Evolutionary conservation across 2,329 filamentous ascomycete genomes (phyloP).

Genomic region (Fusarium chuoi): DNA sequence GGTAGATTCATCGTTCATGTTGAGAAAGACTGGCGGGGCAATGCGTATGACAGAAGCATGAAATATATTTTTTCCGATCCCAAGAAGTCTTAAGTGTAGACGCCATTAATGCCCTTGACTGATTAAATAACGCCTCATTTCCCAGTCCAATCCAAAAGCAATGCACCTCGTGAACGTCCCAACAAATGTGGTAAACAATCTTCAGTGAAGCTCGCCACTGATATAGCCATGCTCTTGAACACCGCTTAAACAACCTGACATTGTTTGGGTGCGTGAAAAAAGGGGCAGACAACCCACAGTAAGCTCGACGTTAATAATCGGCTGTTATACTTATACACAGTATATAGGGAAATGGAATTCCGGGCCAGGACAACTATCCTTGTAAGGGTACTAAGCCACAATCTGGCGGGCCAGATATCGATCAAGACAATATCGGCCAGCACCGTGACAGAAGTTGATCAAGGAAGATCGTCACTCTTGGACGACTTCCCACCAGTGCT

Average conservation of each 20-base stretch:
- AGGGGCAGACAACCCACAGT: background rate
- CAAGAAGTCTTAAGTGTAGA: conserved; percentile 27
- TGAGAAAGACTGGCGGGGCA: background rate
- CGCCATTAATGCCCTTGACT: conserved; percentile 12
- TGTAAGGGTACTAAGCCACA: conserved; percentile 3
- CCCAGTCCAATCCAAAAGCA: conserved; percentile 11
- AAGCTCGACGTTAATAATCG: background rate
- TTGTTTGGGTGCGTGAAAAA: background rate
- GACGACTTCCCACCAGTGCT: conserved; percentile 47
- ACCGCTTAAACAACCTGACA: background rate
- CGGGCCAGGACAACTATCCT: conserved; percentile 42
- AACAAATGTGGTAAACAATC: background rate
- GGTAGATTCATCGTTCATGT: background rate
- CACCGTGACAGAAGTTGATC: conserved; percentile 3
- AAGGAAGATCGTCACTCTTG: conserved; percentile 50
- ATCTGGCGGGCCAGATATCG: background rate
- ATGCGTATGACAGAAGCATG: background rate
- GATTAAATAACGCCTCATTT: conserved; percentile 26
- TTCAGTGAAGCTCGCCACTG: background rate
- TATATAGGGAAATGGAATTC: background rate
- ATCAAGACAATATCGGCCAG: background rate
- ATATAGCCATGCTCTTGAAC: background rate
- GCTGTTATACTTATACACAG: conserved; percentile 23
- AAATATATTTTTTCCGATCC: conserved; percentile 14
- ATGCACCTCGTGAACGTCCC: background rate